Evolutionary conservation across 2,329 filamentous ascomycete genomes (phyloP).

Genomic region (Epichloe baconii): DNA sequence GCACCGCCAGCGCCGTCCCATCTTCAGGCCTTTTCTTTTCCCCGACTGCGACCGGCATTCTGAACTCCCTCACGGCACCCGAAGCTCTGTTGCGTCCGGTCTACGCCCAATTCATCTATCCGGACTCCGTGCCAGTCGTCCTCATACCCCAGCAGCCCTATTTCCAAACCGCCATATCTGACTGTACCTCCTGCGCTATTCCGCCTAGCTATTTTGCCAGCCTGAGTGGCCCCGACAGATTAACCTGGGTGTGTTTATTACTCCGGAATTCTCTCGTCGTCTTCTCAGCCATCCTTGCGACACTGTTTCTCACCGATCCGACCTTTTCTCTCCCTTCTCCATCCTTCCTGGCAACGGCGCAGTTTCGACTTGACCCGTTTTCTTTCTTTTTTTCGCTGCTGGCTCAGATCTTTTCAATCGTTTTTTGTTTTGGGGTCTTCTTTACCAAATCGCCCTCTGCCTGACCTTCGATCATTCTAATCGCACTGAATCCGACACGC

Average conservation of each 20-base stretch:
- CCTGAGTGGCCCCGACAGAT: too few relatives aligned
- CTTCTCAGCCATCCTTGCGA: not conserved
- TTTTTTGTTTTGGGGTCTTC: too few relatives aligned
- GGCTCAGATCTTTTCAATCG: constrained; percentile 49
- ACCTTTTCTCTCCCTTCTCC: constrained; percentile 11
- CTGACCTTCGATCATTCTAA: too few relatives aligned
- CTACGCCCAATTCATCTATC: not conserved
- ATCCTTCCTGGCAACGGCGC: constrained; percentile 6
- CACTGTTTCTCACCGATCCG: constrained; percentile 6
- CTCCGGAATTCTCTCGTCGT: not conserved
- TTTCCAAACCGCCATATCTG: not conserved
- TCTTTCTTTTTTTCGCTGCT: constrained; percentile 30
- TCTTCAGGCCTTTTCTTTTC: not conserved
- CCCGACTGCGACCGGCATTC: not conserved
- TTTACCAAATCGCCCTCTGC: too few relatives aligned
- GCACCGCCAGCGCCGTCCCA: not conserved
- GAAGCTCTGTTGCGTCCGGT: not conserved
- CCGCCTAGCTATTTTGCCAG: too few relatives aligned
- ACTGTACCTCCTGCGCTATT: too few relatives aligned
- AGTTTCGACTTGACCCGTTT: constrained; percentile 6
- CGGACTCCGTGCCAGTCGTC: not conserved
- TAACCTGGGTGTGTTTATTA: not conserved
- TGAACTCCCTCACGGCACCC: not conserved
- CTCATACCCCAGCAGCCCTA: not conserved
- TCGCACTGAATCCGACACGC: too few relatives aligned